Base-by-base conservation (phyloP, 2,329 filamentous ascomycete species). In the Colletotrichum coccodes region DNA sequence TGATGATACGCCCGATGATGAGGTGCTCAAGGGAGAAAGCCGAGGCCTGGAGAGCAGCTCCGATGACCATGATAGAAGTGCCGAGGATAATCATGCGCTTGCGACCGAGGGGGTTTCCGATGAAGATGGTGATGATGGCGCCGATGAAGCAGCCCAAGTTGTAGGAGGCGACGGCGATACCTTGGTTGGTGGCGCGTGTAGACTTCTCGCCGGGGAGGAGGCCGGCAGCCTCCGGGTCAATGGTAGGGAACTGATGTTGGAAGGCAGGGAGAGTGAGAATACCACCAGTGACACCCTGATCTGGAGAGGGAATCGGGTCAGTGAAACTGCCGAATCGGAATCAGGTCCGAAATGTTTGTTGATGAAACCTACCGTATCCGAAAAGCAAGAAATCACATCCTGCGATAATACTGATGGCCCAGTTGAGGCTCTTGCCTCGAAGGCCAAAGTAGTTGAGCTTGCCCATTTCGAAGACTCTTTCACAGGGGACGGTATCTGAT, bases 231-330 rank as follows among this genome's bases (percentile, higher is more conserved):
- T 76, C 40, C 71, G 68, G 0, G 76, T 74, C 28, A 44, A 59
- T 68, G 32, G 64, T 46, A 54, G 70, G 88, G 71, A 90, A 90
- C 18, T 81, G 78, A 2, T 77, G 73, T 2, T 89, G 81, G 73
- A 92, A 93, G 11, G 85, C 84, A 23, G 85, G 80, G 74, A 95
- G 86, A 3, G 91, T 93, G 64, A 95, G 82, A 71, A 95, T 89
- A 64, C 90, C 90, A 52, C 91, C 92, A 85, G 93, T 94, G 11
- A 94, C 91, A 75, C 92, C 90, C 79, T 92, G 91, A 77, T 94
- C 92, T 90, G 86, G 1, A 50, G 14, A 56, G 14, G 12, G 85
- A 79, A 47, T 79, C 38, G 32, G 83, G 72, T 62, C 21, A 66
- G 60, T 44, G 18, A n/a, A 23, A 23, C 32, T 4, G 34, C 26